Evolutionary conservation across 2,329 filamentous ascomycete species (phyloP).

Genomic region (Immersiporthe knoxdaviesiana): DNA sequence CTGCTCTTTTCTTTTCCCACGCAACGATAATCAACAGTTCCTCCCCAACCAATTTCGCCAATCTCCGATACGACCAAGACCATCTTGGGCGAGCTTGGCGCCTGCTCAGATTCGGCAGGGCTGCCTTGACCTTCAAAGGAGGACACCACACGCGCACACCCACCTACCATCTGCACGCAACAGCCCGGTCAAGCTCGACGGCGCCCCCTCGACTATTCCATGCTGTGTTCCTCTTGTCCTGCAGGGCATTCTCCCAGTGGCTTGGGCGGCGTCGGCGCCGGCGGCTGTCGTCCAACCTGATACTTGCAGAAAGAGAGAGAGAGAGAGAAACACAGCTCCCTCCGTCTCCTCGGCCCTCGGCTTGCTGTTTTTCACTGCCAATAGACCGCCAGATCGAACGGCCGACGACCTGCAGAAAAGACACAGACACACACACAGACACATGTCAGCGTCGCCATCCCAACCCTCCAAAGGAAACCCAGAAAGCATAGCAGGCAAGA

Average conservation of each 20-base stretch:
- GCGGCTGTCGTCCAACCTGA: not conserved
- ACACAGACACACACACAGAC: not conserved
- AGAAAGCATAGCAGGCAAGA: not conserved
- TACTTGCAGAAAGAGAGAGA: not conserved
- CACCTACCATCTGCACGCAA: not conserved
- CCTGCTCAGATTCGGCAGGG: constrained; percentile 16
- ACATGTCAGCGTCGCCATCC: not conserved
- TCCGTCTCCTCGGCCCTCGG: not conserved
- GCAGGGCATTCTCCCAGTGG: constrained; percentile 20
- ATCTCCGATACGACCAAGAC: constrained; percentile 26
- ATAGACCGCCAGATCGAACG: constrained; percentile 22
- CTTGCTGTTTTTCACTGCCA: constrained; percentile 16
- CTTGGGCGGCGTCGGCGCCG: not conserved
- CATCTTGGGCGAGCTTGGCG: constrained; percentile 16
- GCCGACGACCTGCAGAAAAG: constrained; percentile 17
- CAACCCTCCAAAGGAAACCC: not conserved
- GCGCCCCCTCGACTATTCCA: constrained; percentile 23
- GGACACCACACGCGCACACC: too few relatives aligned
- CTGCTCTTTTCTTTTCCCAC: not conserved
- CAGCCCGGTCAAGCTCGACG: constrained; percentile 23
- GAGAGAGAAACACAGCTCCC: constrained; percentile 6
- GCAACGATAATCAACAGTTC: not conserved
- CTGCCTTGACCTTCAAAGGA: not conserved
- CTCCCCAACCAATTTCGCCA: constrained; percentile 27
- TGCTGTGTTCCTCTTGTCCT: constrained; percentile 24